Percentiles rank a stretch among this genome's conserved stretches.
Evolutionary conservation across 192 early-diverging fungal genomes (phyloP).

Genomic region (Mortierella alpina): DNA sequence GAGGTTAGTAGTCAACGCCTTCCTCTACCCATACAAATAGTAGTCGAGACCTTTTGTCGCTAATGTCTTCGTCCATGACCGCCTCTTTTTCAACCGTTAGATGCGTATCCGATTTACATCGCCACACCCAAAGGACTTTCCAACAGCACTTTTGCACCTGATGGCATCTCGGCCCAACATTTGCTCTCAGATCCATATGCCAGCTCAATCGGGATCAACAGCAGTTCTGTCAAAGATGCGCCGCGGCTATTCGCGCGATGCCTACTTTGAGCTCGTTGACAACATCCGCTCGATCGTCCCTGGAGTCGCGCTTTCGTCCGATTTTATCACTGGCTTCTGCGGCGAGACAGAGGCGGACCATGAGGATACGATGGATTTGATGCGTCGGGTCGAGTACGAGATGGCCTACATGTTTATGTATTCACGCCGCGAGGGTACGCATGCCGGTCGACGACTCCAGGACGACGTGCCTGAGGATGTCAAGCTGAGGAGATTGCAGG

Average conservation of each 20-base stretch:
- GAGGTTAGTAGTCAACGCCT: conserved; percentile 51
- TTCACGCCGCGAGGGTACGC: conserved; percentile 80
- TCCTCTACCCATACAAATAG: background rate
- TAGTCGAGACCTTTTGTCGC: background rate
- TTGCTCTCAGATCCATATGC: conserved; percentile 79
- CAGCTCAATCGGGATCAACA: conserved; percentile 78
- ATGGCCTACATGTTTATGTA: conserved; percentile 87
- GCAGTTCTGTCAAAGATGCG: conserved; percentile 77
- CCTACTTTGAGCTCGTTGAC: conserved; percentile 73
- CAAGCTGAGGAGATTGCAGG: conserved; percentile 69
- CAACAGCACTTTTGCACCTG: conserved; percentile 73
- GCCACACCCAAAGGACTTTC: conserved; percentile 86
- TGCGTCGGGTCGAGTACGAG: conserved; percentile 76
- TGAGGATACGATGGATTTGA: conserved; percentile 72
- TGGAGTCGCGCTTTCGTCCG: conserved; percentile 77
- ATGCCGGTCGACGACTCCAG: conserved; percentile 72
- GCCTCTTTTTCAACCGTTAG: conserved; percentile 23
- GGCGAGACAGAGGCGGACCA: conserved; percentile 82
- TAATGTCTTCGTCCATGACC: background rate
- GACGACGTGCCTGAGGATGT: conserved; percentile 76
- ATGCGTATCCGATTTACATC: conserved; percentile 84
- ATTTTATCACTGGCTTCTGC: conserved; percentile 83
- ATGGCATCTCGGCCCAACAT: conserved; percentile 77
- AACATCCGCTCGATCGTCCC: conserved; percentile 77
- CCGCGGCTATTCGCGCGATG: conserved; percentile 78